These are phyloP conservation scores for Macrophomina phaseolina DNA, from an alignment of 2,329 filamentous ascomycete genomes.

Conservation along the genomic window DNA sequence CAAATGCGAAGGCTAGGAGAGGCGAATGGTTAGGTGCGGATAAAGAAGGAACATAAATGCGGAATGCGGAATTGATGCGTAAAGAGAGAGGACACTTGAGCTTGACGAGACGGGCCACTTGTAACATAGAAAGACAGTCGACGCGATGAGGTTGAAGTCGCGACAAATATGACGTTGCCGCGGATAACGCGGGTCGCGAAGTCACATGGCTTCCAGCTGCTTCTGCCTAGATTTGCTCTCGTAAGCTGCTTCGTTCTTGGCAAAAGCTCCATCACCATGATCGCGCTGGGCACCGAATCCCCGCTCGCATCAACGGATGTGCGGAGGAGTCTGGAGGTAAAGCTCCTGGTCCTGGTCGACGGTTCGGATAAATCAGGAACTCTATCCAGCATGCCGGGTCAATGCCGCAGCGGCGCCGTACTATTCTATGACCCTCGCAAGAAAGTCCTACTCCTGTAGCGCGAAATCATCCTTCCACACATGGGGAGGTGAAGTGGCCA, in stretches of 20 bases:
- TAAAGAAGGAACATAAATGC: neutral
- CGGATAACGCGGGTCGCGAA: conserved; percentile 17
- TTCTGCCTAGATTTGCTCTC: conserved; percentile 29
- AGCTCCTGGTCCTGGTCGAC: neutral
- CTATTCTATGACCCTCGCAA: neutral
- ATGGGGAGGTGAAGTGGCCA: too few relatives aligned
- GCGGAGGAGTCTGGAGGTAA: neutral
- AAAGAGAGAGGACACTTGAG: neutral
- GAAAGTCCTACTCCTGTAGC: neutral
- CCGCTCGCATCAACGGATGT: neutral
- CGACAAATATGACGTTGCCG: conserved; percentile 18
- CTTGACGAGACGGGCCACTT: neutral
- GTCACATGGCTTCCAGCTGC: conserved; percentile 17
- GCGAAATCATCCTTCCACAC: too few relatives aligned
- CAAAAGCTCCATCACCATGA: neutral
- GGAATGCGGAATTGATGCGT: neutral
- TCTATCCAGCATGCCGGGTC: neutral
- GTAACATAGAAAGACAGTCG: neutral
- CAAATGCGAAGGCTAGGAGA: neutral
- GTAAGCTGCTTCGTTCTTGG: conserved; percentile 18
- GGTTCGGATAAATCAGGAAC: neutral
- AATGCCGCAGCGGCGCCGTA: neutral
- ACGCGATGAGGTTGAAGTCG: neutral
- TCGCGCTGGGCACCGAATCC: neutral
- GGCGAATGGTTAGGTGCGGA: too few relatives aligned